A percentile compares a stretch with the other conserved stretches of the same genome.
These are phyloP conservation scores for Infundibulicybe gibba DNA, from an alignment of 768 basidiomycete species.

Conservation along the genomic window DNA sequence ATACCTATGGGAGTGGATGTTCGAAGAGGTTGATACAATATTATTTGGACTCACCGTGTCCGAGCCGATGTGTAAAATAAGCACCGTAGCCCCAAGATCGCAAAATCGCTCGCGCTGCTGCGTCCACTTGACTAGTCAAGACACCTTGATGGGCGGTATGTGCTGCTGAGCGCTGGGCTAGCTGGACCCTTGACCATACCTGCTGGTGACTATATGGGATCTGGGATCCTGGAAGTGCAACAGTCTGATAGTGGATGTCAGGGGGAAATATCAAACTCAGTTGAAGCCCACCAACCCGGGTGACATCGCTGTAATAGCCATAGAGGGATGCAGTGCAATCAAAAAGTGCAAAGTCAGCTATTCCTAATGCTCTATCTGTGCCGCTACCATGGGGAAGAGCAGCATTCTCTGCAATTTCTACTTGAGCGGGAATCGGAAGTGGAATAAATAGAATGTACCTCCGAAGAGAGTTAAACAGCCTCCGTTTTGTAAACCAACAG, in stretches of 20 bases:
- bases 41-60: conserved; percentile 52
- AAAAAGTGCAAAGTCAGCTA: conserved; percentile 67
- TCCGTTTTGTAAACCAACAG: conserved; percentile 55
- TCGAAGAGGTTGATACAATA: not conserved
- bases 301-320: conserved; percentile 78
- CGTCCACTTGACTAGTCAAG: conserved; percentile 54
- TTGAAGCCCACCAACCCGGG: conserved; percentile 46
- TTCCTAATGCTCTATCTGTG: conserved; percentile 55
- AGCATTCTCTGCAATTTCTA: conserved; percentile 59
- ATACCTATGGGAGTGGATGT: conserved; percentile 49
- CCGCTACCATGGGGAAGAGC: conserved; percentile 84
- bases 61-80: conserved; percentile 80
- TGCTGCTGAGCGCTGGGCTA: conserved; percentile 59
- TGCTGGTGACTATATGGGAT: conserved; percentile 49
- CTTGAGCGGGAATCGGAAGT: not conserved
- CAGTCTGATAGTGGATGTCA: conserved; percentile 43
- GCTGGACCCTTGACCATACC: conserved; percentile 64
- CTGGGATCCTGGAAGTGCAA: conserved; percentile 54
- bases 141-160: conserved; percentile 41
- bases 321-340: conserved; percentile 71
- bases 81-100: conserved; percentile 28
- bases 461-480: conserved; percentile 76
- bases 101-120: conserved; percentile 54
- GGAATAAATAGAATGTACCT: conserved; percentile 38
- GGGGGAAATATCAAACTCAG: not conserved